Base-by-base conservation (phyloP, 306 rosid species). In the Trifolium pratense region DNA sequence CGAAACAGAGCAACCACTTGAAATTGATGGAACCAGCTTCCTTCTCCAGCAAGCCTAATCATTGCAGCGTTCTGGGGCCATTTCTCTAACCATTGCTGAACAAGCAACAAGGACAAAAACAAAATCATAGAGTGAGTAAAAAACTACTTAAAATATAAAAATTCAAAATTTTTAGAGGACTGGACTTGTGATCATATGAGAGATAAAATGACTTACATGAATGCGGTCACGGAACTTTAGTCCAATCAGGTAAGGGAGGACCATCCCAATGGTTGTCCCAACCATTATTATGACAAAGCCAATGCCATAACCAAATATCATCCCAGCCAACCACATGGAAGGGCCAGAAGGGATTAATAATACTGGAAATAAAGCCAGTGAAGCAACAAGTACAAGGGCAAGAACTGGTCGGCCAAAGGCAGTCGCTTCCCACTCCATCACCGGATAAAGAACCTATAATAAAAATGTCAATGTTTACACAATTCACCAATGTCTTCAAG, bases 321-420 rank as follows among this genome's bases (percentile, higher is more conserved):
- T 95, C 71, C 97, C 97, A 32, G 99, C 96, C 87, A 95, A 80
- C 97, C 99, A 95, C 99, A 95, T 91, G 82, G 99, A 95, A 79
- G 99, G 99, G 49, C 97, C 97, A 34, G 99, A 91, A 70, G 97
- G 99, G 66, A 95, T 81, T 62, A 95, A 73, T 43, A 95, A 62
- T 60, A 87, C 93, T 3, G 99, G 99, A 81, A 95, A 95, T 49
- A 91, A 77, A 51, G 97, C 97, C 67, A 95, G 79, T 80, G 99
- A 95, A 81, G 91, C 96, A 72, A 91, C 86, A 5, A 95, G 97
- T 80, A 86, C 83, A 39, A 90, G 25, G 71, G 96, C 96, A 80
- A 95, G 97, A 86, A 78, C 91, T 4, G 99, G 99, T 70, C 96
- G 96, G 75, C 99, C 97, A 78, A 95, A 95, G 73, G 97, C 86